phyloP scores from a whole-genome alignment of 2,329 filamentous ascomycete genomes.

The Colletotrichum orbiculare region DNA sequence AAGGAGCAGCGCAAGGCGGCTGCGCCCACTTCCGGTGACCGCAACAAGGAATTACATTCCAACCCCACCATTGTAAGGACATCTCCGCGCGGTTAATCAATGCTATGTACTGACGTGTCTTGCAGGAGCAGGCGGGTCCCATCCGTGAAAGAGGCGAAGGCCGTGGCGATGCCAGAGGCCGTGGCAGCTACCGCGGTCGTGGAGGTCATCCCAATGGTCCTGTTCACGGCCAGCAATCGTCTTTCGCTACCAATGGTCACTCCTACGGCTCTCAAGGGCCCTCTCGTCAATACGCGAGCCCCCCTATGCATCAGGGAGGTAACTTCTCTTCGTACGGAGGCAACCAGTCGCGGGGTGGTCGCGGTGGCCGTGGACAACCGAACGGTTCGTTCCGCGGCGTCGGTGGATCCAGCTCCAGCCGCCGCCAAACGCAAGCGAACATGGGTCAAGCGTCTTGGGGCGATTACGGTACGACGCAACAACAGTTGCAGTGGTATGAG shows the following conservation, averaged over 20 bases:
- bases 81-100: background rate
- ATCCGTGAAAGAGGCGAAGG: conserved; percentile 46
- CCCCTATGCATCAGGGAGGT: conserved; percentile 53
- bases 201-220: conserved; percentile 51
- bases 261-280: conserved; percentile 43
- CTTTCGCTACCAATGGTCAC: conserved; percentile 46
- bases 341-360: conserved; percentile 31
- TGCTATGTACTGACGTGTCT: conserved; percentile 16
- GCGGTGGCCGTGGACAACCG: conserved; percentile 31
- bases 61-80: conserved; percentile 23
- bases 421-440: conserved; percentile 51
- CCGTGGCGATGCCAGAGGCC: conserved; percentile 51
- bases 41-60: conserved; percentile 49
- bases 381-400: conserved; percentile 29
- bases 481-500: conserved; percentile 25
- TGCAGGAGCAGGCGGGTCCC: conserved; percentile 42
- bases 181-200: conserved; percentile 58
- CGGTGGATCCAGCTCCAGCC: conserved; percentile 38
- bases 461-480: conserved; percentile 47
- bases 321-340: conserved; percentile 31
- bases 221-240: conserved; percentile 51
- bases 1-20: conserved; percentile 61
- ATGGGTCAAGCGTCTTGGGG: conserved; percentile 48
- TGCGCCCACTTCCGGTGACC: conserved; percentile 38
- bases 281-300: conserved; percentile 53